These are phyloP conservation scores for Penicillium paradoxum DNA, from an alignment of 495 filamentous ascomycete species.

Conservation along the genomic window DNA sequence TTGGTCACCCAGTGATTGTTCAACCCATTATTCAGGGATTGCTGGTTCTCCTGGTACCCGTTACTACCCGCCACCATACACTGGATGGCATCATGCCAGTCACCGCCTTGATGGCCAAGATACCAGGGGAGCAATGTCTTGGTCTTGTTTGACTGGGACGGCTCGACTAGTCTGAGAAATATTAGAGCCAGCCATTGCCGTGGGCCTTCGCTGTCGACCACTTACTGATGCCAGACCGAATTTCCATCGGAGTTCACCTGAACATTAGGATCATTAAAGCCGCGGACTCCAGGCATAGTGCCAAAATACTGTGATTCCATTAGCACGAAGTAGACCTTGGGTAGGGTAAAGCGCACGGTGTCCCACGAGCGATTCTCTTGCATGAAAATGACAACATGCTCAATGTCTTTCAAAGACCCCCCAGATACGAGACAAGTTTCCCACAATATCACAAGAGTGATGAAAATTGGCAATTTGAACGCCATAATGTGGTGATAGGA, in stretches of 20 bases:
- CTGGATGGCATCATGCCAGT: conserved; percentile 46
- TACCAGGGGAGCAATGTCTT: conserved; percentile 49
- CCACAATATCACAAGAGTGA: conserved; percentile 19
- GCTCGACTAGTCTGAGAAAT: conserved; percentile 15
- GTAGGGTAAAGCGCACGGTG: conserved; percentile 18
- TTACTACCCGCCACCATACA: conserved; percentile 51
- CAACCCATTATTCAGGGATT: conserved; percentile 42
- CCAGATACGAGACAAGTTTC: conserved; percentile 22
- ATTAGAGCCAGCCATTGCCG: background rate
- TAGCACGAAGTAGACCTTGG: background rate
- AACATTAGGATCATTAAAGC: conserved; percentile 54
- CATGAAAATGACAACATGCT: conserved; percentile 58
- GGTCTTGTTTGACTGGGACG: conserved; percentile 15
- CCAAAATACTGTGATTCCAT: conserved; percentile 43
- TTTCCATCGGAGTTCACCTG: conserved; percentile 43
- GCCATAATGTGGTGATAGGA: conserved; percentile 13
- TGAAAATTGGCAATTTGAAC: conserved; percentile 3
- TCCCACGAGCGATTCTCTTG: conserved; percentile 47
- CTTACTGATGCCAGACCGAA: conserved; percentile 47
- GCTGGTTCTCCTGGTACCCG: conserved; percentile 48
- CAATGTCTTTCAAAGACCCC: conserved; percentile 46
- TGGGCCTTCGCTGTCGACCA: background rate
- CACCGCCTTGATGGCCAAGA: conserved; percentile 46
- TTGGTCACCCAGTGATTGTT: conserved; percentile 51
- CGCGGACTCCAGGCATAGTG: conserved; percentile 52